A percentile compares a stretch with the other conserved stretches of the same genome.
Evolutionary conservation across 139 green algal genomes (phyloP).

Genomic region (Spirogloea muscicola): DNA sequence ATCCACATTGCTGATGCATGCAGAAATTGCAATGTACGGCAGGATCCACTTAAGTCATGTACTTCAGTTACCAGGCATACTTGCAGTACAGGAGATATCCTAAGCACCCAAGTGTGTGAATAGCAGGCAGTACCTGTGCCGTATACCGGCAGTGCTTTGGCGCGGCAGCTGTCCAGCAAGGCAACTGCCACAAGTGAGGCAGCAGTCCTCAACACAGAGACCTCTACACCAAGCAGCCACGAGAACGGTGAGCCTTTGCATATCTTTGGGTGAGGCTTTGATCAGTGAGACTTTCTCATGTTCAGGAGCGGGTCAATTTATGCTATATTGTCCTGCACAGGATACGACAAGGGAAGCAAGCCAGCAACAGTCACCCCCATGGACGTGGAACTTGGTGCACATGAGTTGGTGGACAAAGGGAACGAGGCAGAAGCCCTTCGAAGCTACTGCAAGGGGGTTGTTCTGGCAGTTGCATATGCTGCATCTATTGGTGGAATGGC

Average conservation of each 20-base stretch:
- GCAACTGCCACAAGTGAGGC: too few species aligned
- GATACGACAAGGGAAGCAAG: neutral
- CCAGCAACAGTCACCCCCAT: neutral
- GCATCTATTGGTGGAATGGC: constrained; percentile 36
- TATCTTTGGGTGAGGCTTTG: neutral
- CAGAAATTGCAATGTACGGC: neutral
- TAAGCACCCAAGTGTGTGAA: too few species aligned
- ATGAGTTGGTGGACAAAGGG: neutral
- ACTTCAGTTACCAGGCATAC: neutral
- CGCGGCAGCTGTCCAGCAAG: too few species aligned
- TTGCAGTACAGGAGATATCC: too few species aligned
- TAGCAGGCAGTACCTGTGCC: too few species aligned
- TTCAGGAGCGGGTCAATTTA: neutral
- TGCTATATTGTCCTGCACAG: neutral
- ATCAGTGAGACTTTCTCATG: neutral
- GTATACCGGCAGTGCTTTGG: too few species aligned
- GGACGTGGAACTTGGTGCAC: neutral
- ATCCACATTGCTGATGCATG: neutral
- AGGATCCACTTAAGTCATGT: neutral
- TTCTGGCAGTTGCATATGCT: constrained; percentile 25
- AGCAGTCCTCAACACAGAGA: too few species aligned
- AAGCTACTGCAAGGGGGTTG: constrained; percentile 10
- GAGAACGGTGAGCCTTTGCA: neutral
- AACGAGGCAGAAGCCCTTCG: neutral
- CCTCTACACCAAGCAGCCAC: neutral